Percentiles rank a stretch among this genome's conserved stretches.
Evolutionary conservation across 2,329 filamentous ascomycete genomes (phyloP).

Genomic region (Trichoderma lentiforme): DNA sequence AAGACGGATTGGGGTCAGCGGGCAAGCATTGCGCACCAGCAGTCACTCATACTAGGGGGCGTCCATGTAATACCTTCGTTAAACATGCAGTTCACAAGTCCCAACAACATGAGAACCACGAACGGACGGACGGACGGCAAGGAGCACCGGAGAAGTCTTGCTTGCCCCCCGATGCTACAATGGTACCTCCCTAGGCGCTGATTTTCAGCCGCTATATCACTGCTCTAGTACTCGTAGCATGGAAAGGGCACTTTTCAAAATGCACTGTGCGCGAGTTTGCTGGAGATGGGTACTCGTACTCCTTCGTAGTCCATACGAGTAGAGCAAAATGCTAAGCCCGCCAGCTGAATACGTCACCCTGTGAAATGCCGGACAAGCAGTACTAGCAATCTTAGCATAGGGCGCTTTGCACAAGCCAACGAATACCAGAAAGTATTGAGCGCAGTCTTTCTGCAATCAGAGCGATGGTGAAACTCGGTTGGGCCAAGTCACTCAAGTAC

Average conservation of each 20-base stretch:
- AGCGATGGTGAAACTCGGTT: constrained; percentile 6
- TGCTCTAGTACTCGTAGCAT: background rate
- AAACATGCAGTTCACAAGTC: background rate
- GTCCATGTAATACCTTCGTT: background rate
- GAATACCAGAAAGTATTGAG: background rate
- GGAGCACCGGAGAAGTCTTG: background rate
- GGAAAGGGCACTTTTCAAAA: background rate
- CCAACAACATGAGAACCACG: background rate
- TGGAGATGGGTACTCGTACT: background rate
- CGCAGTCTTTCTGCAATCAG: background rate
- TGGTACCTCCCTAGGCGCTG: background rate
- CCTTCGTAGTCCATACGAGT: background rate
- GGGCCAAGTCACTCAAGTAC: background rate
- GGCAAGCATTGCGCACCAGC: background rate
- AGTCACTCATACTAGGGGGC: background rate
- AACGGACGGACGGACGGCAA: background rate
- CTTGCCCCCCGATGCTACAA: background rate
- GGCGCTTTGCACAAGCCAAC: background rate
- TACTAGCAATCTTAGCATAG: background rate
- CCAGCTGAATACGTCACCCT: background rate
- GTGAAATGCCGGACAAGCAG: background rate
- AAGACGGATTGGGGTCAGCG: background rate
- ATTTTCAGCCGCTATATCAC: background rate
- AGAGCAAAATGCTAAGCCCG: background rate
- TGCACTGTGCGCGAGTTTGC: background rate